phyloP scores from a whole-genome alignment of 495 filamentous ascomycete genomes.

The Evernia prunastri region DNA sequence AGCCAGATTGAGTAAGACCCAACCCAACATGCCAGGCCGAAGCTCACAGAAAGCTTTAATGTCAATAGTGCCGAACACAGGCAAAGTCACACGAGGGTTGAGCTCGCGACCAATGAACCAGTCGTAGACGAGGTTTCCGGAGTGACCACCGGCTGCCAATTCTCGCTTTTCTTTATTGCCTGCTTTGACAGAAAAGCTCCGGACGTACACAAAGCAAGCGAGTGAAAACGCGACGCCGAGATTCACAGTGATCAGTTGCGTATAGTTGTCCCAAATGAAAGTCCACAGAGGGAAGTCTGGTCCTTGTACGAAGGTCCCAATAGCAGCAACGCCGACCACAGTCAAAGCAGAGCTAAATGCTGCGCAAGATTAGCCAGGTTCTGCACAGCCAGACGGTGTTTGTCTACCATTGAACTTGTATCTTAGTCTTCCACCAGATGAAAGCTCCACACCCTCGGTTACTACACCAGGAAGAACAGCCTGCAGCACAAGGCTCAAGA shows the following conservation, averaged over 20 bases:
- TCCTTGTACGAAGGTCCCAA: constrained; percentile 70
- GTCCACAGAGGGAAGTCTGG: constrained; percentile 82
- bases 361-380: constrained; percentile 30
- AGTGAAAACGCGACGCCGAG: constrained; percentile 63
- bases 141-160: constrained; percentile 72
- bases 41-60: constrained; percentile 89
- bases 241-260: constrained; percentile 77
- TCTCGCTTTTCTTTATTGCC: constrained; percentile 59
- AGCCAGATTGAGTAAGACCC: constrained; percentile 79
- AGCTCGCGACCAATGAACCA: constrained; percentile 97
- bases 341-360: constrained; percentile 71
- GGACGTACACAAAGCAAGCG: constrained; percentile 69
- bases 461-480: constrained; percentile 71
- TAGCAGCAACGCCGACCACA: constrained; percentile 58
- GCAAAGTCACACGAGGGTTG: constrained; percentile 79
- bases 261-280: constrained; percentile 85
- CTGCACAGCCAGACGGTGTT: constrained; percentile 10
- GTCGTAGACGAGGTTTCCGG: constrained; percentile 86
- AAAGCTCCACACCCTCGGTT: constrained; percentile 61
- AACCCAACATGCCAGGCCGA: constrained; percentile 83
- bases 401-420: constrained; percentile 80
- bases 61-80: constrained; percentile 75
- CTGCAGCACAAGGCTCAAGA: constrained; percentile 67
- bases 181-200: constrained; percentile 69
- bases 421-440: constrained; percentile 65